Conservation (phyloP, 768 basidiomycete genomes). For the Coprinellus micaceus region DNA sequence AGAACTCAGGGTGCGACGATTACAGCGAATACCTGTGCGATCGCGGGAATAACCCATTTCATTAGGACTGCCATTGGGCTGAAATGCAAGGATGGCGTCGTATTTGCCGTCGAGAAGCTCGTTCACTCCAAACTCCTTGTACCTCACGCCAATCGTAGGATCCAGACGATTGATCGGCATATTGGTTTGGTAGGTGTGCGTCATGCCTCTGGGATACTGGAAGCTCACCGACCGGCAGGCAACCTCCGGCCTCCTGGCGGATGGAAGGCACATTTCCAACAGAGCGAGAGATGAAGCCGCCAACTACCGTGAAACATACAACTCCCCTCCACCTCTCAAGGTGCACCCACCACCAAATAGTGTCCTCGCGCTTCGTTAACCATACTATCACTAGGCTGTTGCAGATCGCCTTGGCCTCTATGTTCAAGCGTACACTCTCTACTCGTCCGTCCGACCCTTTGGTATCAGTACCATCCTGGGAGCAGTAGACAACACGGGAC, state of each 20-base stretch:
- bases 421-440: slow-evolving; percentile 93
- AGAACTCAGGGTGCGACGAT: slow-evolving; percentile 83
- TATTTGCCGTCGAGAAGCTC: slow-evolving; percentile 97
- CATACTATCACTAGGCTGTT: slow-evolving; percentile 24
- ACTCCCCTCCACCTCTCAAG: slow-evolving; percentile 74
- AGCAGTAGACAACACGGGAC: slow-evolving; percentile 84
- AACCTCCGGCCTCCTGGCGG: slow-evolving; percentile 89
- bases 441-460: slow-evolving; percentile 96
- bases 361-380: not conserved
- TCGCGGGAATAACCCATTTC: slow-evolving; percentile 1
- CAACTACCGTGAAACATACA: slow-evolving; percentile 69
- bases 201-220: not conserved
- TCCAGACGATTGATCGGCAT: slow-evolving; percentile 90
- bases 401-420: slow-evolving; percentile 83
- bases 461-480: slow-evolving; percentile 92
- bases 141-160: slow-evolving; percentile 87
- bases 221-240: slow-evolving; percentile 50
- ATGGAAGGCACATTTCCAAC: slow-evolving; percentile 84
- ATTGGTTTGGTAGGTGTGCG: slow-evolving; percentile 71
- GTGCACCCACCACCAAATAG: slow-evolving; percentile 35
- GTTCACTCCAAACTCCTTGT: slow-evolving; percentile 94
- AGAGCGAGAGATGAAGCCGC: slow-evolving; percentile 82
- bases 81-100: slow-evolving; percentile 89
- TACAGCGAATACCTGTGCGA: not conserved
- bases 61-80: slow-evolving; percentile 92